phyloP scores from a whole-genome alignment of 305 asterid genomes.

The Fraxinus velutina region DNA sequence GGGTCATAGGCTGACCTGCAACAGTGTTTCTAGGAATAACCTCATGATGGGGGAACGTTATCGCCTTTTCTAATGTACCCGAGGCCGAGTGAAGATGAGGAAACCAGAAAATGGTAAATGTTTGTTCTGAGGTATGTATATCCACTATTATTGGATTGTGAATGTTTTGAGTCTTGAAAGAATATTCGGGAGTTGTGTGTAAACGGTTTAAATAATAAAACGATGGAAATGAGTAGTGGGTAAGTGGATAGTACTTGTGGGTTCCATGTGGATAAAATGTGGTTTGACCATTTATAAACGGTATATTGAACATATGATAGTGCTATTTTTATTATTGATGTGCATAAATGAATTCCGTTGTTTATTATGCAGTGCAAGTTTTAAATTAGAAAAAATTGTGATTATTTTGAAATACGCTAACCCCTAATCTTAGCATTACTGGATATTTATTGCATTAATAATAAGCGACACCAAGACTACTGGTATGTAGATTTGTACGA shows the following conservation, averaged over 20 bases:
- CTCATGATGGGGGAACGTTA: neutral
- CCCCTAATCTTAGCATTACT: neutral
- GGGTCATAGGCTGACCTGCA: neutral
- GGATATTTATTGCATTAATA: neutral
- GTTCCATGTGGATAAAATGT: neutral
- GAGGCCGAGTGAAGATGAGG: neutral
- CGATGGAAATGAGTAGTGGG: neutral
- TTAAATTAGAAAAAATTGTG: neutral
- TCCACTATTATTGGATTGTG: neutral
- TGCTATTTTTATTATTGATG: neutral
- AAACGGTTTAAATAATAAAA: too few species aligned
- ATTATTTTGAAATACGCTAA: neutral
- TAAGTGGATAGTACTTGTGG: neutral
- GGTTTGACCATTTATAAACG: neutral
- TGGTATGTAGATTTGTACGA: neutral
- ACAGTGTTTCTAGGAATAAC: neutral
- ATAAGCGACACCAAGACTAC: neutral
- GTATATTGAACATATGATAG: neutral
- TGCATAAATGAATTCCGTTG: neutral
- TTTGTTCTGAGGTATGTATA: neutral
- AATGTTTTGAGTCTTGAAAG: neutral
- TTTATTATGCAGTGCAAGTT: neutral
- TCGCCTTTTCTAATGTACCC: neutral
- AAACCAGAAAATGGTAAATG: neutral
- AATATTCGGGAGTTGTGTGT: neutral